These are phyloP conservation scores for Prototheca cutis DNA, from an alignment of 163 green algal genomes.

Conservation along the genomic window DNA sequence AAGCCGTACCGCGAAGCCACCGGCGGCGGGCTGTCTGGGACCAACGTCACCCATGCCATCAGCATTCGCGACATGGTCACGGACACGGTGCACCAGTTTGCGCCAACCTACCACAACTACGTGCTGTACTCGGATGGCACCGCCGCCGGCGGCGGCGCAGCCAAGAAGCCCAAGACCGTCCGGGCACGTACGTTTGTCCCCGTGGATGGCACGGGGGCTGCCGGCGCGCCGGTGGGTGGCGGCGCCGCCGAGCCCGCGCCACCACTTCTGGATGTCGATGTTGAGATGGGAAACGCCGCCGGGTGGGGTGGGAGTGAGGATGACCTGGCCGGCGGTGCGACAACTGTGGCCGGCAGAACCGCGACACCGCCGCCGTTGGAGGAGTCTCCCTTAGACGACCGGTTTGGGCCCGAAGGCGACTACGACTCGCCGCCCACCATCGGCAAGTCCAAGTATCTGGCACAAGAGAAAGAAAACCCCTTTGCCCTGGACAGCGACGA, in stretches of 20 bases:
- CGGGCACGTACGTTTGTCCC: constrained; percentile 25
- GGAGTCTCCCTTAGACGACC: not conserved
- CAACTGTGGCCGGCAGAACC: too few relatives aligned
- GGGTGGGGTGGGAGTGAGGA: not conserved
- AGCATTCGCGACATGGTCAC: constrained; percentile 84
- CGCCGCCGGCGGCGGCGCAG: not conserved
- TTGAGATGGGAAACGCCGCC: not conserved
- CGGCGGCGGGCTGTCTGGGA: constrained; percentile 18
- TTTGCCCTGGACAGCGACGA: constrained; percentile 1
- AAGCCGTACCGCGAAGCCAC: constrained; percentile 64
- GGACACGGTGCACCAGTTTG: constrained; percentile 90
- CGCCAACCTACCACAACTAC: constrained; percentile 88
- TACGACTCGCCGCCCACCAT: not conserved
- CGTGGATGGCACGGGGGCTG: too few relatives aligned
- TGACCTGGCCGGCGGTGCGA: too few relatives aligned
- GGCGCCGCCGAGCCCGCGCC: too few relatives aligned
- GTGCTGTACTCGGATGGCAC: constrained; percentile 81
- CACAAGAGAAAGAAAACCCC: constrained; percentile 6
- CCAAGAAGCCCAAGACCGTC: constrained; percentile 15
- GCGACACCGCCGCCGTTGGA: too few relatives aligned
- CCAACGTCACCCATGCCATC: constrained; percentile 77
- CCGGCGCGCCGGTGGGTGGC: too few relatives aligned
- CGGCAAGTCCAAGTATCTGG: constrained; percentile 11
- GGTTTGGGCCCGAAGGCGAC: not conserved
- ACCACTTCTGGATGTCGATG: too few relatives aligned